Conservation (phyloP, 1,284 basidiomycete species). For the Vanrija sp. region DNA sequence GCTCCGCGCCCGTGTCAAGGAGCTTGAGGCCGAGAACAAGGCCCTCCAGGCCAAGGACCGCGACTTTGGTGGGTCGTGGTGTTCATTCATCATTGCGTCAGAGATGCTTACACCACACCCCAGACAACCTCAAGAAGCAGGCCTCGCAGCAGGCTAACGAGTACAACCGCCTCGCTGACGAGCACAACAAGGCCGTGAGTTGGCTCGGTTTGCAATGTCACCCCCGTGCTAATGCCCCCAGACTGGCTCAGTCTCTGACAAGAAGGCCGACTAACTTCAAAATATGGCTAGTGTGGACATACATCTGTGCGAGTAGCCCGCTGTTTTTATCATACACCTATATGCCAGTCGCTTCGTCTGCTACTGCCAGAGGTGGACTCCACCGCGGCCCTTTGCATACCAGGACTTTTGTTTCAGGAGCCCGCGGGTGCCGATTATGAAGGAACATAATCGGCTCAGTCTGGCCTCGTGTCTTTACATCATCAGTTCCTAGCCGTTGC, state of each 20-base stretch:
- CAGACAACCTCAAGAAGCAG: slow-evolving; percentile 79
- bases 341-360: no score
- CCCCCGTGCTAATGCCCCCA: slow-evolving; percentile 8
- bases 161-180: slow-evolving; percentile 73
- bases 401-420: no score
- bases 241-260: slow-evolving; percentile 58
- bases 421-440: no score
- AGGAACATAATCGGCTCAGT: no score
- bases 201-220: not conserved
- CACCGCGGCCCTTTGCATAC: no score
- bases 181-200: slow-evolving; percentile 61
- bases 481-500: no score
- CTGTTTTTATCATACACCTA: no score
- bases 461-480: no score
- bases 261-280: slow-evolving; percentile 46
- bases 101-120: not conserved
- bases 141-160: slow-evolving; percentile 69
- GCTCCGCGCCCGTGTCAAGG: slow-evolving; percentile 60
- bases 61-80: slow-evolving; percentile 63
- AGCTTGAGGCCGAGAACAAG: slow-evolving; percentile 61
- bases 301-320: no score
- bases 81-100: not conserved
- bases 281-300: no score
- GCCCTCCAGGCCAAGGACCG: slow-evolving; percentile 53
- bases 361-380: no score